Conservation (phyloP, 2,329 filamentous ascomycete species). For the Cercospora citrullina region DNA sequence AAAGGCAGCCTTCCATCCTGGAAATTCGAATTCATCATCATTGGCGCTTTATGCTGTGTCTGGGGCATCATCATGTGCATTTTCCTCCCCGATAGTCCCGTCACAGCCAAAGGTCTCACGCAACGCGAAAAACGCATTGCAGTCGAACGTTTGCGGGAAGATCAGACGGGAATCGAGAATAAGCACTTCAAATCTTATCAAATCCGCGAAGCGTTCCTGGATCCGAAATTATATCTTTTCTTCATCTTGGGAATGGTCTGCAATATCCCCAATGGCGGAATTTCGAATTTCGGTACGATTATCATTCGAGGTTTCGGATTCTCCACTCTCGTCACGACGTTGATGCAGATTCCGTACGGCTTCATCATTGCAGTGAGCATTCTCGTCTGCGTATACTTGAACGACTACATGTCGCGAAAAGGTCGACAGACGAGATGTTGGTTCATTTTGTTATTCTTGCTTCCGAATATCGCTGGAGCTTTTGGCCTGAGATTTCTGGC, state of each 20-base stretch:
- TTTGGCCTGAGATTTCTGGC: conserved; percentile 60
- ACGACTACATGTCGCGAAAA: conserved; percentile 42
- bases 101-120: conserved; percentile 55
- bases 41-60: conserved; percentile 54
- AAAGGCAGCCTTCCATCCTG: conserved; percentile 58
- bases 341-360: conserved; percentile 56
- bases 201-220: conserved; percentile 56
- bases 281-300: conserved; percentile 60
- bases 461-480: conserved; percentile 60
- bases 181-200: conserved; percentile 56
- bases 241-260: conserved; percentile 53
- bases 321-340: conserved; percentile 54
- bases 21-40: conserved; percentile 68
- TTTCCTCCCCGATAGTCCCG: conserved; percentile 47
- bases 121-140: conserved; percentile 56
- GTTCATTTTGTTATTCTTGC: conserved; percentile 57
- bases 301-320: conserved; percentile 62
- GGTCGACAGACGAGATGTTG: conserved; percentile 41
- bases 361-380: conserved; percentile 54
- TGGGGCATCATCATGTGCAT: conserved; percentile 59
- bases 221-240: conserved; percentile 62
- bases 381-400: conserved; percentile 50
- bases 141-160: conserved; percentile 56
- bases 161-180: conserved; percentile 60
- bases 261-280: conserved; percentile 59